Evolutionary conservation across 306 rosid genomes (phyloP).

Genomic region (Glycine soja): DNA sequence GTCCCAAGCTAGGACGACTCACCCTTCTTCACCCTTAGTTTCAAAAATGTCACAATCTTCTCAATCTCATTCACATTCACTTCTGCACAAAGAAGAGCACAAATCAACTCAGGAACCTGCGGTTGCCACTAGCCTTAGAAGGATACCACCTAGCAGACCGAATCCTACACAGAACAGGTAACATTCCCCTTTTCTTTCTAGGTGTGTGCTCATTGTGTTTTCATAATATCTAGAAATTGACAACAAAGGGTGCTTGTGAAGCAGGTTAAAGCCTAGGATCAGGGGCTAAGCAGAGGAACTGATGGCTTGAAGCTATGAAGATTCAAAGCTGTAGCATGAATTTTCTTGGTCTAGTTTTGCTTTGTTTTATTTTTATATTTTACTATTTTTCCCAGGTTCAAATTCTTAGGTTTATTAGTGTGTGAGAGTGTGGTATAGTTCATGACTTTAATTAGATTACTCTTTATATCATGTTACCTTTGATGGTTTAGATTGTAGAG

Average conservation of each 20-base stretch:
- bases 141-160: constrained; percentile 78
- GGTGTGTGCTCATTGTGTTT: constrained; percentile 43
- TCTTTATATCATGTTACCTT: constrained; percentile 22
- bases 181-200: constrained; percentile 10
- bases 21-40: constrained; percentile 50
- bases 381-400: neutral
- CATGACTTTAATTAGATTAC: constrained; percentile 26
- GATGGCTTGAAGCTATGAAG: constrained; percentile 41
- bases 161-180: constrained; percentile 93
- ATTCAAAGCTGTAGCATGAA: constrained; percentile 40
- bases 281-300: constrained; percentile 48
- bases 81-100: constrained; percentile 26
- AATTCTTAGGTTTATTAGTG: constrained; percentile 37
- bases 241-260: constrained; percentile 36
- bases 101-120: constrained; percentile 40
- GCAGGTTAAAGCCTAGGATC: constrained; percentile 62
- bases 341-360: constrained; percentile 35
- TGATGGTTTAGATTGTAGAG: constrained; percentile 43
- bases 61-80: constrained; percentile 36
- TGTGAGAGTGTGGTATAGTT: constrained; percentile 35
- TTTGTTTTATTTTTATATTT: neutral
- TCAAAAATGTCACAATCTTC: constrained; percentile 46
- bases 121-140: constrained; percentile 62
- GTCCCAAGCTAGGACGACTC: constrained; percentile 59
- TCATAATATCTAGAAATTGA: constrained; percentile 36